These are phyloP conservation scores for Fomitopsis betulina DNA, from an alignment of 1,284 basidiomycete genomes.

Conservation along the genomic window DNA sequence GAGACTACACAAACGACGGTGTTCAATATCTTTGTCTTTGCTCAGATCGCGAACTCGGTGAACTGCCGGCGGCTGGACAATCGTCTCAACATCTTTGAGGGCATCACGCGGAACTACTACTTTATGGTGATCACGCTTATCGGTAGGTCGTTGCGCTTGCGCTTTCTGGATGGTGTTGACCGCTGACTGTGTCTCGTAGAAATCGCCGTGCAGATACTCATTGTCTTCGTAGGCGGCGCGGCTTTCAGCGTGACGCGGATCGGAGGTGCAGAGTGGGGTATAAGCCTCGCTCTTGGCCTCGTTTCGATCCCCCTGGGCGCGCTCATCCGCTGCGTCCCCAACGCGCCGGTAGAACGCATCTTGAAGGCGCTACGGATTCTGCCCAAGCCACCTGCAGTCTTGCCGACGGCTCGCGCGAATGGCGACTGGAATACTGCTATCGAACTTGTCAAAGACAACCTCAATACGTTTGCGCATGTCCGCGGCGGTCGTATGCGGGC, in stretches of 20 bases:
- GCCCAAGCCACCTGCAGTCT: slow-evolving; percentile 53
- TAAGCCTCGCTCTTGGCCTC: slow-evolving; percentile 83
- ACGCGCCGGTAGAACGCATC: slow-evolving; percentile 70
- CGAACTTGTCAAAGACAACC: slow-evolving; percentile 79
- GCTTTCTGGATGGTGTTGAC: background rate
- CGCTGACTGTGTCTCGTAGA: slow-evolving; percentile 42
- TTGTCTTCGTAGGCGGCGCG: slow-evolving; percentile 88
- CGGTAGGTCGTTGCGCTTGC: slow-evolving; percentile 41
- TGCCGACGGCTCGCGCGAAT: slow-evolving; percentile 64
- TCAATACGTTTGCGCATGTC: slow-evolving; percentile 75
- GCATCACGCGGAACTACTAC: slow-evolving; percentile 77
- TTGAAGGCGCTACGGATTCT: slow-evolving; percentile 68
- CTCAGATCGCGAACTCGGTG: slow-evolving; percentile 92
- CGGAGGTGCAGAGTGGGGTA: slow-evolving; percentile 86
- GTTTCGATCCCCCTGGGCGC: slow-evolving; percentile 87
- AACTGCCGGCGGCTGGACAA: slow-evolving; percentile 88
- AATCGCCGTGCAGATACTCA: slow-evolving; percentile 83
- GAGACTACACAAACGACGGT: slow-evolving; percentile 78
- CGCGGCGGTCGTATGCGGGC: slow-evolving; percentile 83
- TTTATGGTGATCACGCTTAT: slow-evolving; percentile 87
- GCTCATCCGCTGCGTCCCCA: slow-evolving; percentile 81
- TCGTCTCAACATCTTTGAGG: slow-evolving; percentile 87
- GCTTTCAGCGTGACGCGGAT: slow-evolving; percentile 90
- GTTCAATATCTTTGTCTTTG: slow-evolving; percentile 97
- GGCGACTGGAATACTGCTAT: slow-evolving; percentile 72